phyloP scores from a whole-genome alignment of 2,329 filamentous ascomycete species.

The Nemania sp. region DNA sequence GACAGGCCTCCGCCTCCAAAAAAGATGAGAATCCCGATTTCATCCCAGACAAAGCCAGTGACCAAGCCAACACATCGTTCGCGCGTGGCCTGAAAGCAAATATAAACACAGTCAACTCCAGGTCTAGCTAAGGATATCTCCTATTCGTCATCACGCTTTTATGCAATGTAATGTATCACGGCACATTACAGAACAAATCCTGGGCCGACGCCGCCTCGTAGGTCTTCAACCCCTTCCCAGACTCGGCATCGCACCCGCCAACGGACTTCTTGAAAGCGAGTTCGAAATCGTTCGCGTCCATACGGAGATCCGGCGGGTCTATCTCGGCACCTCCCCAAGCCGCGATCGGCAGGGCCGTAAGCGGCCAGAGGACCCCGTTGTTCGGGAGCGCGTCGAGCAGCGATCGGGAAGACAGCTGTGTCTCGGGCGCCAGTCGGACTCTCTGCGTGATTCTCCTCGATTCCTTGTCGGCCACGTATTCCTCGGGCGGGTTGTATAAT shows the following conservation, averaged over 20 bases:
- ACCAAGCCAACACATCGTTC: too few species aligned
- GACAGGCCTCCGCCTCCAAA: too few species aligned
- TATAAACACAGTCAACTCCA: not conserved
- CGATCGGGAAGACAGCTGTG: slow-evolving; percentile 50
- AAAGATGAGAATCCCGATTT: not conserved
- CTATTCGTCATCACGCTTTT: not conserved
- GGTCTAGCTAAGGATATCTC: not conserved
- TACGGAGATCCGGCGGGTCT: slow-evolving; percentile 46
- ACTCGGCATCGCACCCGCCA: slow-evolving; percentile 63
- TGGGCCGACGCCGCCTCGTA: slow-evolving; percentile 46
- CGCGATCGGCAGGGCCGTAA: slow-evolving; percentile 61
- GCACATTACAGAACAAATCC: slow-evolving; percentile 69
- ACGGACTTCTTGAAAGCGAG: slow-evolving; percentile 64
- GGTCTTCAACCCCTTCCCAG: slow-evolving; percentile 37
- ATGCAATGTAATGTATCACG: not conserved
- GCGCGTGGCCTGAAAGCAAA: not conserved
- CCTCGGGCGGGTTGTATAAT: slow-evolving; percentile 73
- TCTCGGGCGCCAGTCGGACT: slow-evolving; percentile 36
- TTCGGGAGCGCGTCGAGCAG: slow-evolving; percentile 56
- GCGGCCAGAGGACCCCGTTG: slow-evolving; percentile 48
- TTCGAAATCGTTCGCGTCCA: slow-evolving; percentile 57
- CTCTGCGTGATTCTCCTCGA: slow-evolving; percentile 34
- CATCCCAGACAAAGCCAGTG: not conserved
- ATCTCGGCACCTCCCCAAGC: slow-evolving; percentile 64
- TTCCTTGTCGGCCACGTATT: slow-evolving; percentile 48